These are phyloP conservation scores for Xylaria sp. DNA, from an alignment of 2,329 filamentous ascomycete species.

Conservation along the genomic window DNA sequence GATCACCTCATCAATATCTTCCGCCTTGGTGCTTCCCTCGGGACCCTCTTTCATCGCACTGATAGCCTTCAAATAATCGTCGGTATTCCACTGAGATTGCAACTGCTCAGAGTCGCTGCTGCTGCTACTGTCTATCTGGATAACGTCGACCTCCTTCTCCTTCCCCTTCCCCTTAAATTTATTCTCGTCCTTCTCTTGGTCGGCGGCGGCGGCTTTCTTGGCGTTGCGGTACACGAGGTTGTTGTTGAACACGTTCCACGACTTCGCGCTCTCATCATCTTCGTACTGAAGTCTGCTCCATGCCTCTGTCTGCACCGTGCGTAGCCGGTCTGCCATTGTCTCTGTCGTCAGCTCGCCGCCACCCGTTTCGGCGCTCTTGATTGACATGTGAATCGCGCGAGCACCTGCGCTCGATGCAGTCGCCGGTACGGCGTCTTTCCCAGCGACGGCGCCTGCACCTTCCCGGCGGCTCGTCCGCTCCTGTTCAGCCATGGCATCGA, in stretches of 20 bases:
- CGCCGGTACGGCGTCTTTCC: constrained; percentile 39
- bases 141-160: constrained; percentile 37
- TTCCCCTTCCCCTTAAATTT: constrained; percentile 45
- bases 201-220: constrained; percentile 21
- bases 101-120: constrained; percentile 40
- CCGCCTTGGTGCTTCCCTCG: constrained; percentile 41
- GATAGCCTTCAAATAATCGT: constrained; percentile 49
- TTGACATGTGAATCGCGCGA: constrained; percentile 85
- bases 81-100: constrained; percentile 46
- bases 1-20: constrained; percentile 42
- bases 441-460: constrained; percentile 46
- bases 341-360: constrained; percentile 73
- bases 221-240: constrained; percentile 68
- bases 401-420: constrained; percentile 61
- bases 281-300: constrained; percentile 85
- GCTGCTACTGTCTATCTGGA: constrained; percentile 35
- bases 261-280: constrained; percentile 80
- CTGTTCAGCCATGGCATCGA: constrained; percentile 84
- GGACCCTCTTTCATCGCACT: constrained; percentile 47
- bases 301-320: constrained; percentile 80
- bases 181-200: constrained; percentile 29
- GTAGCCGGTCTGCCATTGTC: constrained; percentile 80
- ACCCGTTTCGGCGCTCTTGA: constrained; percentile 76
- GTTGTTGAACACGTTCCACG: constrained; percentile 80
- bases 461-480: constrained; percentile 62